Evolutionary conservation across 306 rosid genomes (phyloP).

Genomic region (Arachis stenosperma): DNA sequence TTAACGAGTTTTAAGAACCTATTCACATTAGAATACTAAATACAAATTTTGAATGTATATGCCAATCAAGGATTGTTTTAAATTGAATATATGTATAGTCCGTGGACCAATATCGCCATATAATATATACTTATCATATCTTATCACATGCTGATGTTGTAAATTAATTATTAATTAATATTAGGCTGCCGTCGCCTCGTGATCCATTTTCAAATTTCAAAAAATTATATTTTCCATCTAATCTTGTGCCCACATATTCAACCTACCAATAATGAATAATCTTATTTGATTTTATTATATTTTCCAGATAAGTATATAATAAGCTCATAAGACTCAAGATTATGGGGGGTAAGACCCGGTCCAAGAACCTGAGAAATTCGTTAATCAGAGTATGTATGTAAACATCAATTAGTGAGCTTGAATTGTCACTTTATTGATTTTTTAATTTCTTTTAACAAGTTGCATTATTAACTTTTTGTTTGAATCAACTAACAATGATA

Average conservation of each 20-base stretch:
- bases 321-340: too few species aligned
- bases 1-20: neutral
- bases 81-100: neutral
- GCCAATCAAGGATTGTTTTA: neutral
- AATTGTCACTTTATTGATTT: neutral
- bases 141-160: neutral
- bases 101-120: neutral
- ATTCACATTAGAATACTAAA: neutral
- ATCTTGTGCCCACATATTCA: neutral
- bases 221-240: neutral
- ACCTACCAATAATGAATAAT: neutral
- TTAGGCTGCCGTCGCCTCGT: conserved; percentile 8
- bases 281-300: neutral
- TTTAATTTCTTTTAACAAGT: neutral
- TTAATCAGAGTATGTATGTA: neutral
- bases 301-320: too few species aligned
- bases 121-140: neutral
- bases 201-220: neutral
- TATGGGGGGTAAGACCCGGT: too few species aligned
- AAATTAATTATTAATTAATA: too few species aligned
- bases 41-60: neutral
- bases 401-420: neutral
- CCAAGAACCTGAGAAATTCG: neutral
- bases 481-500: neutral
- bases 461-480: neutral